phyloP scores from a whole-genome alignment of 2,329 filamentous ascomycete species.

The Trichophyton rubrum region DNA sequence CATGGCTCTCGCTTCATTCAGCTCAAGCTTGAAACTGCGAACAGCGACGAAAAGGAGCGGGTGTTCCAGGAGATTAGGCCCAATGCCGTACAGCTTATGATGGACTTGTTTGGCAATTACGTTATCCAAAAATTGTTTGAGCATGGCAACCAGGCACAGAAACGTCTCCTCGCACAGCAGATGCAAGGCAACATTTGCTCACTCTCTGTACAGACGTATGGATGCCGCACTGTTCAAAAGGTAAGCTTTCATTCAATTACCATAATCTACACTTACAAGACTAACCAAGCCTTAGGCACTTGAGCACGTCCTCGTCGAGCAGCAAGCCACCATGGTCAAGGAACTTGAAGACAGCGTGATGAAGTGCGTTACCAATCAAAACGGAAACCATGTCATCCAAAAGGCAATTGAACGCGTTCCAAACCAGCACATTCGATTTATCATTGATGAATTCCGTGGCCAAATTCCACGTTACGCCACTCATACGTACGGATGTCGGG shows the following conservation, averaged over 20 bases:
- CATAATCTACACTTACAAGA: not conserved
- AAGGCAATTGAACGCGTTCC: constrained; percentile 78
- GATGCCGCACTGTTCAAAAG: constrained; percentile 92
- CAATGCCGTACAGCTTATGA: constrained; percentile 81
- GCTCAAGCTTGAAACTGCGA: constrained; percentile 77
- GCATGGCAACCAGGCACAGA: constrained; percentile 86
- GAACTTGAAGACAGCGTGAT: constrained; percentile 69
- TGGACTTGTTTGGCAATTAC: constrained; percentile 94
- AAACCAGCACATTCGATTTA: constrained; percentile 66
- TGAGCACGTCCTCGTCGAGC: constrained; percentile 80
- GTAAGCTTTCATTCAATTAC: constrained; percentile 33
- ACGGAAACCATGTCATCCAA: constrained; percentile 94
- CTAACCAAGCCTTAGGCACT: constrained; percentile 48
- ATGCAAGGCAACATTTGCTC: constrained; percentile 77
- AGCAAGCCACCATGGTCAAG: constrained; percentile 70
- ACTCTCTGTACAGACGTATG: constrained; percentile 79
- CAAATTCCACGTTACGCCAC: constrained; percentile 62
- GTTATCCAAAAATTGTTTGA: constrained; percentile 98
- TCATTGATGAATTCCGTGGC: constrained; percentile 66
- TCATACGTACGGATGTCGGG: constrained; percentile 79
- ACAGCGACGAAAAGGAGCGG: constrained; percentile 88
- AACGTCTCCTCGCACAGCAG: constrained; percentile 68
- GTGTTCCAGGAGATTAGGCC: constrained; percentile 78
- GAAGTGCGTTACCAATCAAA: constrained; percentile 69
- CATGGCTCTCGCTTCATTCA: constrained; percentile 94